Evolutionary conservation across 306 rosid genomes (phyloP), one percentile per base, ranked within the genome.

Genomic region (Lablab purpureus): DNA sequence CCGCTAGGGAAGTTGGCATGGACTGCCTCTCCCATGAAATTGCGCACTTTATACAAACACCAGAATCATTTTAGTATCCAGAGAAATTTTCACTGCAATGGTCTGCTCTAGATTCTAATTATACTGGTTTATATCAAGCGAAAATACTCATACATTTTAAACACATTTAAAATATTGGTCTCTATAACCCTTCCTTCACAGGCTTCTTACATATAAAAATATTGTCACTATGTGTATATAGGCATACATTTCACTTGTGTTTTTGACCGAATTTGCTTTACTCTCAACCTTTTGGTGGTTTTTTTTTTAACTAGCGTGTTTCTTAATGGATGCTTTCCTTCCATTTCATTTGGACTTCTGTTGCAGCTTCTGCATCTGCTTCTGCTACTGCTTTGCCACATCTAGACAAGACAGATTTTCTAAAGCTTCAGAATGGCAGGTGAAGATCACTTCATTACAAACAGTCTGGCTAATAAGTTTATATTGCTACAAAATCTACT

Each of bases 381-480:
- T 89, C 95, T 71, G 66, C 88, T 30, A 73, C 87, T 50, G 85
- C 67, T 9, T 86, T 86, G 36, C 85, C 92, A 56, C 46, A 80
- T 81, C 91, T 92, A 13, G 92, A 90, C 87, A 90, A 82, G 78
- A 85, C 81, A 84, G 94, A 90, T 71, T 87, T 95, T 81, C 74
- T 76, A 68, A 91, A 82, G 87, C 99, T 95, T 83, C 99, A 95
- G 85, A 95, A 95, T 89, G 98, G 97, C 80, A 92, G 97, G 99
- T 95, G 64, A 65, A 72, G 37, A 62, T 60, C 64, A 37, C 43
- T 59, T 23, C 5, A 60, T 60, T 7, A 15, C 64, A 27, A 13
- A 21, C 67, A 60, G 66, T 70, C 37, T 76, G 60, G 70, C 37
- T 73, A 28, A 66, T 60, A 14, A 30, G 51, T 70, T 58, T 70